Base-by-base conservation (phyloP, 1,139 yeast genomes). In the Saccharomyces hybrid region DNA sequence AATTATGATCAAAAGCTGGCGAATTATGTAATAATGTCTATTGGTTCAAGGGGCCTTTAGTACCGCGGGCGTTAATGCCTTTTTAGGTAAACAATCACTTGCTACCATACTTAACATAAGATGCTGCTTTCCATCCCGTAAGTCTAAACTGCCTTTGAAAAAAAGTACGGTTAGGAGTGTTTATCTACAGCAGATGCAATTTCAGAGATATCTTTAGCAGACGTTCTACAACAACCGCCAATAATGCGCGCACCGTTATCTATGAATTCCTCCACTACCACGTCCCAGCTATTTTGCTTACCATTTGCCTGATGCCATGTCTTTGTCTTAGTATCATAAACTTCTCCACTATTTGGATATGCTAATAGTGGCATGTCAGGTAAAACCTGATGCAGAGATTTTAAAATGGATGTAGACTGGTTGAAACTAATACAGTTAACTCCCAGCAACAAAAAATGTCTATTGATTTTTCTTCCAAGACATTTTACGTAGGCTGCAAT, bases 401-500 rank as follows among this genome's bases (percentile, higher is more conserved):
- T 53, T 29, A 67, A 47, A 38, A 64, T 64, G 5, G 53, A 55
- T n/a, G 57, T 51, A 2, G 68, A 61, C 24, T 62, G 54, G 31
- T 61, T 59, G 56, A 59, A 64, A 47, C 66, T 61, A 5, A 64
- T 62, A 51, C 70, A 67, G 49, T 67, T 67, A 19, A 63, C 62
- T 7, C 70, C 70, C 31, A 63, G 32, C 16, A 61, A 44, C 24
- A 58, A 7, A 12, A 66, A 57, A 51, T 65, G 64, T n/a, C 58
- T 55, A 47, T 65, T 62, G 21, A 58, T 11, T 34, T 57, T 31
- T 79, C 82, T 56, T 73, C 73, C 66, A n/a, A 56, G 48, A 71
- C 73, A 12, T 76, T 77, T 60, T 49, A 62, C 55, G 7, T 59
- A 31, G 8, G 54, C 52, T 2, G 61, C 64, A 26, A 66, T 55